Conservation (phyloP, 2,329 filamentous ascomycete species). For the Colletotrichum siamense region DNA sequence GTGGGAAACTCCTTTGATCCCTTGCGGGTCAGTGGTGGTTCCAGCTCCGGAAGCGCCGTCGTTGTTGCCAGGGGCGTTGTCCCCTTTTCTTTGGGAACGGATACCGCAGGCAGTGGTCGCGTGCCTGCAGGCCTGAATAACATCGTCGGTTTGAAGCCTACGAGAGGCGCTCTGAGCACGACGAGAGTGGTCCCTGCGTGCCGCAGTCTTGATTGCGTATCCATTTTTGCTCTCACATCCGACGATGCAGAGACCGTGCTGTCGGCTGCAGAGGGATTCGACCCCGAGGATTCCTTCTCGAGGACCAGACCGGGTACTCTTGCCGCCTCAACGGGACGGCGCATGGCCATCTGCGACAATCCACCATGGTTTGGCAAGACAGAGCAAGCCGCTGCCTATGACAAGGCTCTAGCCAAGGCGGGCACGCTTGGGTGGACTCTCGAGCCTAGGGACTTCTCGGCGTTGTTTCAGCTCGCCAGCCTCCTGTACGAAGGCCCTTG, state of each 20-base stretch:
- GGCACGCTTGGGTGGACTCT: constrained; percentile 45
- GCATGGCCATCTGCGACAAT: constrained; percentile 43
- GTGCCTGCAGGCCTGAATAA: constrained; percentile 61
- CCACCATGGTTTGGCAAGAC: constrained; percentile 40
- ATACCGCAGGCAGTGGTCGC: constrained; percentile 61
- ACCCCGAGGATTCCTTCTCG: constrained; percentile 56
- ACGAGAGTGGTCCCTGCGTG: constrained; percentile 60
- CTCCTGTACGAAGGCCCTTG: constrained; percentile 63
- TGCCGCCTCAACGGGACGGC: constrained; percentile 13
- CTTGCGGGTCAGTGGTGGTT: constrained; percentile 51
- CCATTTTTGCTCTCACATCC: constrained; percentile 55
- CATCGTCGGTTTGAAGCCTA: constrained; percentile 56
- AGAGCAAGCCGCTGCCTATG: constrained; percentile 47
- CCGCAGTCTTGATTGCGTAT: constrained; percentile 61
- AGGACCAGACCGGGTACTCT: constrained; percentile 36
- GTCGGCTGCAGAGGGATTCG: constrained; percentile 52
- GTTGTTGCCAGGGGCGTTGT: constrained; percentile 58
- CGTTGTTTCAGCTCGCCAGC: constrained; percentile 56
- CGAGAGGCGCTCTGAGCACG: constrained; percentile 56
- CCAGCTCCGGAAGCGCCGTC: constrained; percentile 62
- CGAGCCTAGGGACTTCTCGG: constrained; percentile 49
- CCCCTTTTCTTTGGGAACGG: constrained; percentile 62
- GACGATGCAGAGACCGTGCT: constrained; percentile 56
- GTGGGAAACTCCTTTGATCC: constrained; percentile 56
- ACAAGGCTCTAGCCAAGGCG: constrained; percentile 42